A percentile compares a stretch with the other conserved stretches of the same genome.
Conservation (phyloP, 73 alveolate genomes). For the Symbiodinium pilosum region DNA sequence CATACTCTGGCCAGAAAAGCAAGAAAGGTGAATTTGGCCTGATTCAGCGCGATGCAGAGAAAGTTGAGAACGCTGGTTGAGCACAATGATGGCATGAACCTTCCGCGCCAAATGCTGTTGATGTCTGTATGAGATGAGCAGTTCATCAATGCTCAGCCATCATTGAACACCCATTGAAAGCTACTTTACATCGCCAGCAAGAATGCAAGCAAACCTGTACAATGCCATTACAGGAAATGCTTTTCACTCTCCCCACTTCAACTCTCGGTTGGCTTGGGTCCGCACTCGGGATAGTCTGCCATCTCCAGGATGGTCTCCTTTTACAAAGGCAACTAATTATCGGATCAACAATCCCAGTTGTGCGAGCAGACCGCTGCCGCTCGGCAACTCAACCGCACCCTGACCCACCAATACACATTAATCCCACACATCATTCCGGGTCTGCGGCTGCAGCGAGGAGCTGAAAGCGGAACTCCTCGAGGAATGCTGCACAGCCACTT, state of each 20-base stretch:
- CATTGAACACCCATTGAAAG: no score
- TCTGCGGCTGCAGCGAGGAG: slow-evolving; percentile 52
- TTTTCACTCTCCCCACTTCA: no score
- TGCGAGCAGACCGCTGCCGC: neutral
- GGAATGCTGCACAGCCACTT: no score
- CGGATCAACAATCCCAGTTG: neutral
- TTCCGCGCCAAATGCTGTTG: neutral
- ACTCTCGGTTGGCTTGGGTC: neutral
- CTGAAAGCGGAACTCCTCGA: slow-evolving; percentile 43
- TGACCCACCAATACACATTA: no score
- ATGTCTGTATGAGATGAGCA: neutral
- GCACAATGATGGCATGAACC: slow-evolving; percentile 91
- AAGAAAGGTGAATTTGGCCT: neutral
- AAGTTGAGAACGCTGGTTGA: slow-evolving; percentile 87
- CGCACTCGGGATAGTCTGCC: slow-evolving; percentile 76
- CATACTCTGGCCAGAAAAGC: no score
- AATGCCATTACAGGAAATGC: no score
- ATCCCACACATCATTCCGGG: no score
- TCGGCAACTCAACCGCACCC: neutral
- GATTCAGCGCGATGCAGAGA: slow-evolving; percentile 90
- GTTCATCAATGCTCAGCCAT: no score
- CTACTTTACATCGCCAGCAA: no score
- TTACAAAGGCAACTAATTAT: neutral
- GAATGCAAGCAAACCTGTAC: no score
- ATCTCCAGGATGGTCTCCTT: slow-evolving; percentile 78